Percentiles rank a stretch among this genome's conserved stretches.
phyloP scores from a whole-genome alignment of 2,329 filamentous ascomycete genomes.

The Paraconiothyrium brasiliense region DNA sequence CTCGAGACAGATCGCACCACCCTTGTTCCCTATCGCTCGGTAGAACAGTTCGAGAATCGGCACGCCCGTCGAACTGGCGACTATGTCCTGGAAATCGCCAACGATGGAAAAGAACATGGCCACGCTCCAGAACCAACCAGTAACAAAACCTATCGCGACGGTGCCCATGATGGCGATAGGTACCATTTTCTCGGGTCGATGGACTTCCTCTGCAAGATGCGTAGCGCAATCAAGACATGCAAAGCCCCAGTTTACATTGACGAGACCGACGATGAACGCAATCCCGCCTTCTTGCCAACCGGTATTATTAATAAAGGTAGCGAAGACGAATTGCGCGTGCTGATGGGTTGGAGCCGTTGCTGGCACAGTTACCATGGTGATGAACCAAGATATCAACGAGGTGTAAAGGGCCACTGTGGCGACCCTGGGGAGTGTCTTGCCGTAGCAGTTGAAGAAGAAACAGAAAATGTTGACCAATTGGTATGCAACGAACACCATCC shows the following conservation, averaged over 20 bases:
- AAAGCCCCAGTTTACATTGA: conserved; percentile 62
- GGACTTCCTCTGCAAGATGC: conserved; percentile 62
- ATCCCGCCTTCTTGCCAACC: conserved; percentile 59
- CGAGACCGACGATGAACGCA: conserved; percentile 62
- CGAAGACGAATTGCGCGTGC: conserved; percentile 60
- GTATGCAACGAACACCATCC: conserved; percentile 56
- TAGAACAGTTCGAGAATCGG: conserved; percentile 60
- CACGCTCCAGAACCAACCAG: conserved; percentile 59
- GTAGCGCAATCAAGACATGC: conserved; percentile 61
- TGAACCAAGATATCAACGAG: conserved; percentile 58
- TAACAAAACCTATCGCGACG: conserved; percentile 60
- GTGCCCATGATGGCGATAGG: conserved; percentile 62
- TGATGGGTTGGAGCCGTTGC: conserved; percentile 56
- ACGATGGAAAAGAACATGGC: conserved; percentile 62
- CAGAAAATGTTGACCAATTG: conserved; percentile 59
- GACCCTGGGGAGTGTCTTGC: conserved; percentile 49
- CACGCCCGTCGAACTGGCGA: conserved; percentile 54
- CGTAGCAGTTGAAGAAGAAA: conserved; percentile 60
- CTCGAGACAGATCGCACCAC: conserved; percentile 59
- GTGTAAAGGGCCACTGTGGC: conserved; percentile 57
- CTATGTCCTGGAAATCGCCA: conserved; percentile 53
- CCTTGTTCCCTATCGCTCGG: conserved; percentile 53
- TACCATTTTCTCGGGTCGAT: conserved; percentile 57
- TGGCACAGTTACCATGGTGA: conserved; percentile 61
- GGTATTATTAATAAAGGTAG: conserved; percentile 62